Base-by-base conservation (phyloP, 1,139 yeast genomes). In the Meyerozyma guilliermondii region DNA sequence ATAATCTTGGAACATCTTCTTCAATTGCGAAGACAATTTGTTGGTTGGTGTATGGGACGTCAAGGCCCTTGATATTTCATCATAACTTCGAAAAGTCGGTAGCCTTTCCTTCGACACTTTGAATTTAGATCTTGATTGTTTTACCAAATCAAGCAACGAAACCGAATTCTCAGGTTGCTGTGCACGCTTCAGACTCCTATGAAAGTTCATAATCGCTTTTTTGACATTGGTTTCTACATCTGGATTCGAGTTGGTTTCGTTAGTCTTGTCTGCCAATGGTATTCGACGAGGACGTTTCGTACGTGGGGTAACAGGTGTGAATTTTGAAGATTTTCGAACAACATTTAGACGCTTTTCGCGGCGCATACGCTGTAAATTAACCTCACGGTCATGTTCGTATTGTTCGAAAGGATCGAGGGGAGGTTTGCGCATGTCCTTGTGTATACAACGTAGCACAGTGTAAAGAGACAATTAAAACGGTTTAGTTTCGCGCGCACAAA, bases 81-180 rank as follows among this genome's bases (percentile, higher is more conserved):
- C 36, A 17, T 33, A 33, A 14, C 16, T 11, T 6, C 24, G 23
- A 33, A 11, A n/a, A 4, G 13, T 13, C 5, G 36, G 23, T 10
- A 33, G 8, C 16, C 18, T 13, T 20, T 11, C 13, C 7, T 18
- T 20, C 9, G 36, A 33, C 8, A 23, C 36, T 20, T 4, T 16
- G 14, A 17, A 20, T 33, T 33, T 33, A n/a, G 36, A 7, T 29
- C 33, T 13, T 2, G 33, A 29, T 14, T 33, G 13, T 20, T 20
- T 33, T 22, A 33, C 36, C 14, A 33, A 40, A 34, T 48, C 10
- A 51, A 50, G 35, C 47, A 48, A 34, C 41, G 45, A 24, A 50
- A 50, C 44, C 36, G 49, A 27, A 46, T 50, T 18, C 41, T 48
- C 36, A 4, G 16, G 2, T 11, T 14, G 33, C 14, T 29, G 10